Conservation (phyloP, 2,329 filamentous ascomycete species). For the Fusarium chuoi region DNA sequence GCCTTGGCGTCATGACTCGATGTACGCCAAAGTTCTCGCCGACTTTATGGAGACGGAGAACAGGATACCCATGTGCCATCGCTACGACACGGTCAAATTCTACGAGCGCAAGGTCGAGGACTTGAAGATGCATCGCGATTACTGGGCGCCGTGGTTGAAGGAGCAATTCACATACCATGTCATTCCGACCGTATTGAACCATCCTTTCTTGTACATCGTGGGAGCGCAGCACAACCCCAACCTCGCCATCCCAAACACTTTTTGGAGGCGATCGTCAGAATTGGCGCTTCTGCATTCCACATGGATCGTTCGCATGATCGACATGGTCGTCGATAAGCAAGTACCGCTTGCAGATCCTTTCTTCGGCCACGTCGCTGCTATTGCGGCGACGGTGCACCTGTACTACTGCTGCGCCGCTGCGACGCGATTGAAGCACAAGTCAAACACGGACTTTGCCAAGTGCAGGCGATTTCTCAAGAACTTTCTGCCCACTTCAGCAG, state of each 20-base stretch:
- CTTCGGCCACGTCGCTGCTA: conserved; percentile 61
- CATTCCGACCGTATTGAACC: conserved; percentile 62
- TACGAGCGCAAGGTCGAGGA: conserved; percentile 61
- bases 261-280: conserved; percentile 63
- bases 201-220: conserved; percentile 64
- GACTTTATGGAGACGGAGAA: conserved; percentile 64
- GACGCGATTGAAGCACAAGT: conserved; percentile 60
- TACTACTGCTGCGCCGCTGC: conserved; percentile 64
- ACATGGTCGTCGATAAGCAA: conserved; percentile 63
- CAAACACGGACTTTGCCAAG: conserved; percentile 62
- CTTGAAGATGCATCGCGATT: conserved; percentile 55
- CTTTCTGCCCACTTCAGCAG: conserved; percentile 59
- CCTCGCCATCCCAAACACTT: conserved; percentile 63
- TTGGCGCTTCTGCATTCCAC: conserved; percentile 62
- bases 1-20: conserved; percentile 63
- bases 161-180: conserved; percentile 64
- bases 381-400: conserved; percentile 63
- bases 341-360: conserved; percentile 61
- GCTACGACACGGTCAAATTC: conserved; percentile 64
- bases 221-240: conserved; percentile 63
- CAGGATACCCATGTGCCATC: conserved; percentile 59
- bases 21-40: conserved; percentile 60
- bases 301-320: conserved; percentile 64
- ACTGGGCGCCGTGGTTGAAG: conserved; percentile 64
- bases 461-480: conserved; percentile 60